These are phyloP conservation scores for Tulasnella calospora DNA, from an alignment of 768 basidiomycete genomes.

Conservation along the genomic window DNA sequence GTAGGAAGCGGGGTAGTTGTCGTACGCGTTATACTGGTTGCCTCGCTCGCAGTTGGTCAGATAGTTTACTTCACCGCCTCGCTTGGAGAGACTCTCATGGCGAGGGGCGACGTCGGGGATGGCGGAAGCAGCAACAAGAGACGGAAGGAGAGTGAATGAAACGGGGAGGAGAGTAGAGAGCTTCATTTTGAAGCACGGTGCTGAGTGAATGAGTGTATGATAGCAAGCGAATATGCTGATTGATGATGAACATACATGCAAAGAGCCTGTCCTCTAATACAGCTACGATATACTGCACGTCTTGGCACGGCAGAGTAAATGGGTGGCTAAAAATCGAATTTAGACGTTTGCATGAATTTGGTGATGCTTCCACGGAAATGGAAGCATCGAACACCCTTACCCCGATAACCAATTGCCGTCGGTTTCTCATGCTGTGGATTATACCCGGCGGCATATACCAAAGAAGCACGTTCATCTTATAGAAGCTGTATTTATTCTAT, in stretches of 20 bases:
- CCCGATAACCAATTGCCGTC: not conserved
- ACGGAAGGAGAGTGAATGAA: not conserved
- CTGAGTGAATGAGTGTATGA: not conserved
- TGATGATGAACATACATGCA: not conserved
- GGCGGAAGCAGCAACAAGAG: not conserved
- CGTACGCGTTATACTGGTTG: too few species aligned
- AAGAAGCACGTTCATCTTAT: not conserved
- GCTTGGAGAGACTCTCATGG: too few species aligned
- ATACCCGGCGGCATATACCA: not conserved
- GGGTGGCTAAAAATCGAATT: not conserved
- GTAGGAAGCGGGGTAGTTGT: too few species aligned
- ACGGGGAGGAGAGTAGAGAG: not conserved
- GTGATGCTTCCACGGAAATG: not conserved
- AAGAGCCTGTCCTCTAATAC: not conserved
- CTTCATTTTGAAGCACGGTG: not conserved
- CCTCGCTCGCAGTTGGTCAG: too few species aligned
- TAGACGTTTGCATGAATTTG: not conserved
- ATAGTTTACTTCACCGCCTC: too few species aligned
- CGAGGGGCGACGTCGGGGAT: too few species aligned
- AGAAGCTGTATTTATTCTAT: too few species aligned
- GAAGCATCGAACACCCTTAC: not conserved
- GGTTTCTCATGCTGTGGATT: not conserved
- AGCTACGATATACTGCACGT: not conserved
- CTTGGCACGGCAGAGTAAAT: not conserved
- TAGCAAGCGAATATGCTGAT: not conserved